A percentile compares a stretch with the other conserved stretches of the same genome.
Conservation (phyloP, 768 basidiomycete species). For the Lentinula edodes region DNA sequence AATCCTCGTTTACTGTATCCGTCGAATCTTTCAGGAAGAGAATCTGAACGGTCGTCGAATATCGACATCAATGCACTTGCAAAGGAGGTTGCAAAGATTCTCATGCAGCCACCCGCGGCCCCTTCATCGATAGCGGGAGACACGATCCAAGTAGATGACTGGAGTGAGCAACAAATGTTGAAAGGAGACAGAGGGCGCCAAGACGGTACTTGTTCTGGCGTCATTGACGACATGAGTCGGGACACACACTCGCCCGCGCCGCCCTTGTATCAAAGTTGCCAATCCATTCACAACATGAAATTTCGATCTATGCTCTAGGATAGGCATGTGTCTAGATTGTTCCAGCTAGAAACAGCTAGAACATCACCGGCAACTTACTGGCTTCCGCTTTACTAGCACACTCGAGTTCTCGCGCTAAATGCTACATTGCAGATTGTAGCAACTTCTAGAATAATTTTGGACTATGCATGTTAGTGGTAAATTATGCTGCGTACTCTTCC, state of each 20-base stretch:
- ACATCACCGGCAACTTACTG: no score
- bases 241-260: neutral
- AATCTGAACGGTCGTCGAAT: neutral
- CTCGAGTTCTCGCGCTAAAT: no score
- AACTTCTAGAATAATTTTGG: no score
- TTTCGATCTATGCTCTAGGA: no score
- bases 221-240: neutral
- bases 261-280: neutral
- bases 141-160: neutral
- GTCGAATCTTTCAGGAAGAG: neutral
- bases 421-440: no score
- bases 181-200: neutral
- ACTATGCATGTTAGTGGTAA: no score
- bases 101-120: slow-evolving; percentile 12
- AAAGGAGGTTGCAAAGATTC: slow-evolving; percentile 21
- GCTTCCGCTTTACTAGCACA: no score
- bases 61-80: slow-evolving; percentile 22
- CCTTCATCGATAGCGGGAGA: neutral
- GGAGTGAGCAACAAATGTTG: neutral
- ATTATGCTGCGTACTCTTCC: no score
- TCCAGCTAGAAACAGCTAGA: no score
- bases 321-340: no score
- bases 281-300: neutral
- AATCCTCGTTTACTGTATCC: neutral
- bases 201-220: neutral